Evolutionary conservation across 768 basidiomycete genomes (phyloP).

Genomic region (Leccinum obscurum): DNA sequence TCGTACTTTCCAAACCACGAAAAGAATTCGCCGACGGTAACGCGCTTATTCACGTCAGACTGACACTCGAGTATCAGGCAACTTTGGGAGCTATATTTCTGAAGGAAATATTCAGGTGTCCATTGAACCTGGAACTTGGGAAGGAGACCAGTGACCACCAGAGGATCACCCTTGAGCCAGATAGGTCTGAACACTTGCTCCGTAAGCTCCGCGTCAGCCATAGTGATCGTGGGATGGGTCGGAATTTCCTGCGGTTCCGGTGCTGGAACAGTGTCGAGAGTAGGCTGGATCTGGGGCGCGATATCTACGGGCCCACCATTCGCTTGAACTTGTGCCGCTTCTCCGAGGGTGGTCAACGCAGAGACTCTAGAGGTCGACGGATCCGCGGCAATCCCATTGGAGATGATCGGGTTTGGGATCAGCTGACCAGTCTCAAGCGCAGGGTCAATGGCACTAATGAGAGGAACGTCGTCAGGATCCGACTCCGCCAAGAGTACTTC

Average conservation of each 20-base stretch:
- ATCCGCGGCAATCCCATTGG: constrained; percentile 16
- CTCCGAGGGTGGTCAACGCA: constrained; percentile 9
- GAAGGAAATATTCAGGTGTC: constrained; percentile 81
- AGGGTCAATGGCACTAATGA: constrained; percentile 32
- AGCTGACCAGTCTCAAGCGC: constrained; percentile 22
- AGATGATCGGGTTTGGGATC: constrained; percentile 2
- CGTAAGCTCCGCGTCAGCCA: constrained; percentile 50
- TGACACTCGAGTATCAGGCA: constrained; percentile 85
- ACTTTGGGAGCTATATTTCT: constrained; percentile 59
- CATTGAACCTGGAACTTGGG: constrained; percentile 67
- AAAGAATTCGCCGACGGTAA: constrained; percentile 81
- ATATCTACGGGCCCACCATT: constrained; percentile 8
- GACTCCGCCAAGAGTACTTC: constrained; percentile 45
- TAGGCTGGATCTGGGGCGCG: constrained; percentile 8
- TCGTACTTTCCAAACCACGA: constrained; percentile 68
- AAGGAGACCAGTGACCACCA: constrained; percentile 72
- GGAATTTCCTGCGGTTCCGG: constrained; percentile 39
- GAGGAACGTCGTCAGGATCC: constrained; percentile 28
- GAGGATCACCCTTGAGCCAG: constrained; percentile 74
- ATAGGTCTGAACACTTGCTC: constrained; percentile 61
- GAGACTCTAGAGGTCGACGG: constrained; percentile 3
- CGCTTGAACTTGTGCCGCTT: constrained; percentile 6
- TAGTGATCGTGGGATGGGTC: constrained; percentile 45
- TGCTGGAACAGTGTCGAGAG: constrained; percentile 5
- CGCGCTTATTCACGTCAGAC: constrained; percentile 58